Conservation (phyloP, 2,329 filamentous ascomycete species). For the Alternaria solani region DNA sequence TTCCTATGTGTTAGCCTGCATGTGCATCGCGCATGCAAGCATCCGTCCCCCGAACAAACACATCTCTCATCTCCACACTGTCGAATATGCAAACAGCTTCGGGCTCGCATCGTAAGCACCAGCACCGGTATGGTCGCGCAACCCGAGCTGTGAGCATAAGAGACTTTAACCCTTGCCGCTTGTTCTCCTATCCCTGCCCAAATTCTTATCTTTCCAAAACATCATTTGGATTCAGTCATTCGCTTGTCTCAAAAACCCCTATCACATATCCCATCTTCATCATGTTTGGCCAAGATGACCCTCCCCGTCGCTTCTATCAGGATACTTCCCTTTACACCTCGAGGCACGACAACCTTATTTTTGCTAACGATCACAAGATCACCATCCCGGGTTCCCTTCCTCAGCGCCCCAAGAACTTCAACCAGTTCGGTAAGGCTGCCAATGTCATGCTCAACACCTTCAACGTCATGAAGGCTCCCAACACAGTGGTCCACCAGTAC, state of each 20-base stretch:
- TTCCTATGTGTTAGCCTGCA: conserved; percentile 11
- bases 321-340: conserved; percentile 20
- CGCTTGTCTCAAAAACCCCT: conserved; percentile 1
- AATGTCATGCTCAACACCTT: conserved; percentile 74
- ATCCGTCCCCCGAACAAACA: conserved; percentile 2
- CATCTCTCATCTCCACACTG: background rate
- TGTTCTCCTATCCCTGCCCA: background rate
- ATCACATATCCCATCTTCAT: conserved; percentile 6
- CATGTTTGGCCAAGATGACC: conserved; percentile 10
- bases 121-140: conserved; percentile 1
- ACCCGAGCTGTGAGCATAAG: conserved; percentile 11
- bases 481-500: conserved; percentile 77
- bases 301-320: conserved; percentile 16
- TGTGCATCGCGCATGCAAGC: conserved; percentile 15
- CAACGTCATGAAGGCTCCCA: conserved; percentile 68
- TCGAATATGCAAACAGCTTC: conserved; percentile 11
- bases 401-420: conserved; percentile 49
- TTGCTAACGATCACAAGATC: conserved; percentile 35
- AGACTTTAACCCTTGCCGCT: background rate
- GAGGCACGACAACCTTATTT: conserved; percentile 33
- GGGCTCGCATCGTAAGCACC: background rate
- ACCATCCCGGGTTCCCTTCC: conserved; percentile 38
- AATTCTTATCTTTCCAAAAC: conserved; percentile 8
- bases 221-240: conserved; percentile 4
- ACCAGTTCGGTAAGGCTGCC: conserved; percentile 50